Conservation (phyloP, 1,284 basidiomycete species). For the Chondrostereum purpureum region DNA sequence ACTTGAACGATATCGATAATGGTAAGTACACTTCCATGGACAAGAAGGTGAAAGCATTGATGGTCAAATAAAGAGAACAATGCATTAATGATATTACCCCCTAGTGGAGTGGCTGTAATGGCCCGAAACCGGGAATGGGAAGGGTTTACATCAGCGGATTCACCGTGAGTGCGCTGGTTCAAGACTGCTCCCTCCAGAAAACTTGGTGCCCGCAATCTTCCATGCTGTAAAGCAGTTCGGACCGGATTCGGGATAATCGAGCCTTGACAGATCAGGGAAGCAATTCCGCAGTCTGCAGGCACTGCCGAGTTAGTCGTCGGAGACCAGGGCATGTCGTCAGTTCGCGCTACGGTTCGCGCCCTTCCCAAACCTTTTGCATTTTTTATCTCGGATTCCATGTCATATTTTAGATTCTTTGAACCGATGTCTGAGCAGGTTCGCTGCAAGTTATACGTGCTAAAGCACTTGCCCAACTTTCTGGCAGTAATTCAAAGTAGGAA, state of each 20-base stretch:
- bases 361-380: slow-evolving; percentile 65
- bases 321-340: slow-evolving; percentile 78
- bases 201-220: slow-evolving; percentile 72
- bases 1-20: too few relatives aligned
- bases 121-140: slow-evolving; percentile 76
- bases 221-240: slow-evolving; percentile 57
- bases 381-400: too few relatives aligned
- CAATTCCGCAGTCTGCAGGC: slow-evolving; percentile 80
- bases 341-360: slow-evolving; percentile 69
- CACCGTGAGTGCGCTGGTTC: slow-evolving; percentile 76
- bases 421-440: too few relatives aligned
- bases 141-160: slow-evolving; percentile 56
- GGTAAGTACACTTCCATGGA: slow-evolving; percentile 66
- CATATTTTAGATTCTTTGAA: too few relatives aligned
- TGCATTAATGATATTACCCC: not conserved
- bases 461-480: too few relatives aligned
- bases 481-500: too few relatives aligned
- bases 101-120: slow-evolving; percentile 71
- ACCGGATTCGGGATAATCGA: slow-evolving; percentile 69
- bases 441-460: too few relatives aligned
- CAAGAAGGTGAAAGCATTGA: slow-evolving; percentile 3
- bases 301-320: slow-evolving; percentile 84
- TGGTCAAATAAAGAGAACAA: not conserved
- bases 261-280: slow-evolving; percentile 80
- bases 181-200: slow-evolving; percentile 87